Percentiles rank a stretch among this genome's conserved stretches.
These are phyloP conservation scores for Coemansia sp. DNA, from an alignment of 192 early-diverging fungal genomes.

Conservation along the genomic window DNA sequence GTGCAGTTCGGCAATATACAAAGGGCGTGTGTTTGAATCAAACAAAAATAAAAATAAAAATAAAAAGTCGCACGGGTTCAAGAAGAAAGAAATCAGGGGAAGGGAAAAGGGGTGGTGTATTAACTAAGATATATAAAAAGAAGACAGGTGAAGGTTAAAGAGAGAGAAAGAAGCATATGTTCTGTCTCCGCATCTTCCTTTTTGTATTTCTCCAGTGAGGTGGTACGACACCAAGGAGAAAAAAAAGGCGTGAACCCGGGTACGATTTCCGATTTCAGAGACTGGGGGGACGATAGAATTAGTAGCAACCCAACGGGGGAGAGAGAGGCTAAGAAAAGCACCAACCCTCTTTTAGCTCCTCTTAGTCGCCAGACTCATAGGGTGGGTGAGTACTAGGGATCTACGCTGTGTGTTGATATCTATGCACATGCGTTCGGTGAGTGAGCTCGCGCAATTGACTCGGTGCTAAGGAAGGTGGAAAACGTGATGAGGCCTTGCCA, in stretches of 20 bases:
- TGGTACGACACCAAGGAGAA: constrained; percentile 3
- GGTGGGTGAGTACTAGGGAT: background rate
- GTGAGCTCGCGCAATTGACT: background rate
- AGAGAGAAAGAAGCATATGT: background rate
- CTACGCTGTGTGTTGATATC: background rate
- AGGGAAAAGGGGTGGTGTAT: background rate
- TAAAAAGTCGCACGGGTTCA: background rate
- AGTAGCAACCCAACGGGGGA: background rate
- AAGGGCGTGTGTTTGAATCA: background rate
- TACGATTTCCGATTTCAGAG: constrained; percentile 8
- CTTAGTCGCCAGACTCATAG: background rate
- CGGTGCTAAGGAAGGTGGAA: background rate
- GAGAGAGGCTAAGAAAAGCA: background rate
- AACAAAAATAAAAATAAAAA: background rate
- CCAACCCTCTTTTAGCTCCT: background rate
- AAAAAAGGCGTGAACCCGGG: background rate
- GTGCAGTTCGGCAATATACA: background rate
- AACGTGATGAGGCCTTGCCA: background rate
- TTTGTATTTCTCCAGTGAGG: background rate
- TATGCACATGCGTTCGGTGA: background rate
- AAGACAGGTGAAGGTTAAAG: background rate
- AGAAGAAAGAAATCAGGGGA: constrained; percentile 3
- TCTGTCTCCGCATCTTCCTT: background rate
- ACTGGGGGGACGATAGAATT: background rate
- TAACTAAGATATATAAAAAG: background rate